phyloP scores from a whole-genome alignment of 179 eudicot genomes.

The Sideroxylon spinosum region DNA sequence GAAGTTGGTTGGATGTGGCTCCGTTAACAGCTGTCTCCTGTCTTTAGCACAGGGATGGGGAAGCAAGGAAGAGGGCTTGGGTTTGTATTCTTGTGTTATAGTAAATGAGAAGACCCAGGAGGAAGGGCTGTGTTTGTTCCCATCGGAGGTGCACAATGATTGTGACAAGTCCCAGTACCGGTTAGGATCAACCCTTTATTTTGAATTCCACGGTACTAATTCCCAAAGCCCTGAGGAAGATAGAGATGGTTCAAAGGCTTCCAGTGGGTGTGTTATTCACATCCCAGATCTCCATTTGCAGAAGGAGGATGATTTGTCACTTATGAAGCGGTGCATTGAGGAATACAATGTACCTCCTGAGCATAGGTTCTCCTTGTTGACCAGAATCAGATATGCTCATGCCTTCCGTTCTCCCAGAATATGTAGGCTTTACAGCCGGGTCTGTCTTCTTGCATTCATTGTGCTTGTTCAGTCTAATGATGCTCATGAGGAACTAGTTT shows the following conservation, averaged over 20 bases:
- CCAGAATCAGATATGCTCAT: slow-evolving; percentile 96
- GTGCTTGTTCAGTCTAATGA: slow-evolving; percentile 98
- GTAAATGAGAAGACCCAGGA: slow-evolving; percentile 79
- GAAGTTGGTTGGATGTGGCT: slow-evolving; percentile 87
- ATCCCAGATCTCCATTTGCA: slow-evolving; percentile 70
- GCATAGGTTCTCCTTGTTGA: slow-evolving; percentile 81
- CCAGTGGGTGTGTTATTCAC: slow-evolving; percentile 59
- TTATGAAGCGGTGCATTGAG: slow-evolving; percentile 65
- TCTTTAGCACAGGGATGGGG: slow-evolving; percentile 99
- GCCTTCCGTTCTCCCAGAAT: slow-evolving; percentile 73
- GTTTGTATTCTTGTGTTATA: slow-evolving; percentile 81
- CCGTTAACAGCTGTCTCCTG: slow-evolving; percentile 74
- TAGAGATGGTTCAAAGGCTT: slow-evolving; percentile 37
- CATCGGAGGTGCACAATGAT: slow-evolving; percentile 54
- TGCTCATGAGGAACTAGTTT: slow-evolving; percentile 91
- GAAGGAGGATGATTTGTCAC: slow-evolving; percentile 80
- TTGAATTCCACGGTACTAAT: slow-evolving; percentile 72
- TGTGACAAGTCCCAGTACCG: slow-evolving; percentile 66
- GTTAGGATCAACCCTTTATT: slow-evolving; percentile 86
- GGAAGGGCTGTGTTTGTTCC: slow-evolving; percentile 65
- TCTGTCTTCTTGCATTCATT: slow-evolving; percentile 84
- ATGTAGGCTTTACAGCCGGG: slow-evolving; percentile 89
- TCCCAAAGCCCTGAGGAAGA: slow-evolving; percentile 47
- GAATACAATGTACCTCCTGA: slow-evolving; percentile 71
- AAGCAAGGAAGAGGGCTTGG: slow-evolving; percentile 99